phyloP scores from a whole-genome alignment of 1,139 yeast genomes.

The Candida glucosophila region DNA sequence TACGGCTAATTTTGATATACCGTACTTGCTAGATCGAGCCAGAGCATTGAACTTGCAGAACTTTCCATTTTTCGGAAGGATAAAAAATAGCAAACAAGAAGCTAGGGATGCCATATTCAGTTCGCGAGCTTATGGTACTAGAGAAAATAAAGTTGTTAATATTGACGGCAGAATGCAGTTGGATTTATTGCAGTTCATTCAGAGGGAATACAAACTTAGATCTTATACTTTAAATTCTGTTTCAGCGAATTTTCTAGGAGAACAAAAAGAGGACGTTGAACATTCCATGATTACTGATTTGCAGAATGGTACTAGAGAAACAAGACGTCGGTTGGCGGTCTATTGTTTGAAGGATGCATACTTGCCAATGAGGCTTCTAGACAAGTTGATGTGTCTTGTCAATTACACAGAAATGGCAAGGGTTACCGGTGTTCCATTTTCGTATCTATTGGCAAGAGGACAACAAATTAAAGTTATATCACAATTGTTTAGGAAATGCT shows the following conservation, averaged over 20 bases:
- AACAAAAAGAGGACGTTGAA: slow-evolving; percentile 97
- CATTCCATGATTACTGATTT: slow-evolving; percentile 92
- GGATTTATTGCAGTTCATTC: slow-evolving; percentile 86
- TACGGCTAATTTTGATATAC: slow-evolving; percentile 89
- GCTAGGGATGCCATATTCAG: slow-evolving; percentile 77
- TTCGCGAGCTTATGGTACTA: slow-evolving; percentile 93
- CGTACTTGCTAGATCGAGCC: slow-evolving; percentile 86
- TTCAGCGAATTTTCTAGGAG: slow-evolving; percentile 86
- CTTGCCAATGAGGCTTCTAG: slow-evolving; percentile 77
- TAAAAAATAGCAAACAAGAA: slow-evolving; percentile 61
- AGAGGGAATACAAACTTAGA: slow-evolving; percentile 89
- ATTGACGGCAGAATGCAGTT: slow-evolving; percentile 95
- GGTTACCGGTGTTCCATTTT: slow-evolving; percentile 97
- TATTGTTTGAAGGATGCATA: slow-evolving; percentile 96
- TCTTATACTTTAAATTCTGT: slow-evolving; percentile 94
- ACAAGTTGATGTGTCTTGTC: slow-evolving; percentile 91
- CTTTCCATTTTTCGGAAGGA: slow-evolving; percentile 85
- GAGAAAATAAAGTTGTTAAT: slow-evolving; percentile 85
- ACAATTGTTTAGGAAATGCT: slow-evolving; percentile 86
- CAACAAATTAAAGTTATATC: slow-evolving; percentile 97
- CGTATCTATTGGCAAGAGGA: slow-evolving; percentile 81
- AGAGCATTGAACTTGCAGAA: slow-evolving; percentile 53
- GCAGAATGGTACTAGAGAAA: slow-evolving; percentile 86
- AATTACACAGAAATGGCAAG: slow-evolving; percentile 99
- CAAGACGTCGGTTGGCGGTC: slow-evolving; percentile 91